Base-by-base conservation (phyloP, 2,329 filamentous ascomycete genomes). In the Pyrenophora graminea region DNA sequence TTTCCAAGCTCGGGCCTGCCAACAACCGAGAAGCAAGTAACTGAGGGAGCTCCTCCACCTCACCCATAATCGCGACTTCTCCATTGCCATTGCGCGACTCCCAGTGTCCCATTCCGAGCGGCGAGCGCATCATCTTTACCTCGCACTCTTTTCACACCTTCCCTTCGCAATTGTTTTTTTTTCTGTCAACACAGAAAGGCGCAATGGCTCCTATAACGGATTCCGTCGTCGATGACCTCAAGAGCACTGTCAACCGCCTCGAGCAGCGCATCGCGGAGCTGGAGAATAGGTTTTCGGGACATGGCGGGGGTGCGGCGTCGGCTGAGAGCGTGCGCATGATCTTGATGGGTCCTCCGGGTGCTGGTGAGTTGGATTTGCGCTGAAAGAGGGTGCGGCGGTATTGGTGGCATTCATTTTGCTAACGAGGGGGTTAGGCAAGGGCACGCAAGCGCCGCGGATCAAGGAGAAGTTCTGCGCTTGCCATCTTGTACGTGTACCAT, bases 401-500 rank as follows among this genome's bases (percentile, higher is more conserved):
- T 27, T 27, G 23, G 36, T 39, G 48, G 45, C 30, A 31, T 39
- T 39, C 30, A 31, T 39, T 39, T 62, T 52, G 62, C 63, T 70
- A 56, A 74, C 64, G 48, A 27, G 37, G 50, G 42, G 56, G 15
- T 15, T 70, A 97, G 94, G 94, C 80, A 99, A 99, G 85, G 94
- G 94, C 78, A 99, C 94, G 36, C 94, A 99, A 78, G 94, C 94
- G 53, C 94, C 94, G 61, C 93, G 89, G 77, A 94, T 99, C 79
- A 97, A 97, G 85, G 93, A 97, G 73, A 95, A 90, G 81, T 99
- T 92, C 80, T 91, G 87, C 75, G 91, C 91, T 80, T 99, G 94
- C 81, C 94, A 99, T 78, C 80, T 99, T 80, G 92, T 97, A 85
- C 70, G 87, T 74, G 87, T 74, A 44, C 21, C 19, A 21, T 21